phyloP scores from a whole-genome alignment of 768 basidiomycete species.

The Leccinellum rugosiceps region DNA sequence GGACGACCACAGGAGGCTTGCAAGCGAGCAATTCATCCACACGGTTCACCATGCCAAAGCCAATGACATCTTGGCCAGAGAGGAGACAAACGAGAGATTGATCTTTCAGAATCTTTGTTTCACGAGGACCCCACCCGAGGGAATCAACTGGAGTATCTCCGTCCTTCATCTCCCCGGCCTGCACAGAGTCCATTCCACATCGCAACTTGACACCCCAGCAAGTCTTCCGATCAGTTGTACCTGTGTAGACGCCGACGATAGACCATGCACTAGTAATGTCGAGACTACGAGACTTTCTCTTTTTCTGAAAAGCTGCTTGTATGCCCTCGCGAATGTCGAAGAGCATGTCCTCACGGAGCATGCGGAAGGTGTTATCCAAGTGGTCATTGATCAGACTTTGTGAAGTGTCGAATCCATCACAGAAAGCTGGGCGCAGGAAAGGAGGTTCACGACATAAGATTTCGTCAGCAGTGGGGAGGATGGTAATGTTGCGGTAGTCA shows the following conservation, averaged over 20 bases:
- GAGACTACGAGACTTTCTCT: slow-evolving; percentile 36
- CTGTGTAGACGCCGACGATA: slow-evolving; percentile 37
- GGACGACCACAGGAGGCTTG: slow-evolving; percentile 47
- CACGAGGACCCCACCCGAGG: slow-evolving; percentile 30
- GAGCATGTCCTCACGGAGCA: slow-evolving; percentile 63
- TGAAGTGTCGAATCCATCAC: slow-evolving; percentile 14
- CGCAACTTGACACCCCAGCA: slow-evolving; percentile 42
- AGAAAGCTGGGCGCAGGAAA: slow-evolving; percentile 44
- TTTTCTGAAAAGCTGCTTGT: slow-evolving; percentile 36
- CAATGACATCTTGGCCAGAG: slow-evolving; percentile 44
- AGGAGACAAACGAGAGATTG: slow-evolving; percentile 53
- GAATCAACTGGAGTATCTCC: slow-evolving; percentile 33
- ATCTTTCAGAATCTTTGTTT: slow-evolving; percentile 43
- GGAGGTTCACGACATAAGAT: slow-evolving; percentile 42
- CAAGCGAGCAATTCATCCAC: slow-evolving; percentile 50
- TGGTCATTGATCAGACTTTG: slow-evolving; percentile 39
- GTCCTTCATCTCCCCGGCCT: slow-evolving; percentile 29
- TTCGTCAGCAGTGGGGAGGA: slow-evolving; percentile 63
- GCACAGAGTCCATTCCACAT: slow-evolving; percentile 33
- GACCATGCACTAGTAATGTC: slow-evolving; percentile 31
- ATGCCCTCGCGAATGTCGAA: slow-evolving; percentile 54
- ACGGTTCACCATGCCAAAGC: slow-evolving; percentile 52
- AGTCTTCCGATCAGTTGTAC: slow-evolving; percentile 15
- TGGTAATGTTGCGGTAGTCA: slow-evolving; percentile 54
- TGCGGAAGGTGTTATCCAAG: slow-evolving; percentile 63